Evolutionary conservation across 441 rosid genomes (phyloP).

Genomic region (Populus hybrid): DNA sequence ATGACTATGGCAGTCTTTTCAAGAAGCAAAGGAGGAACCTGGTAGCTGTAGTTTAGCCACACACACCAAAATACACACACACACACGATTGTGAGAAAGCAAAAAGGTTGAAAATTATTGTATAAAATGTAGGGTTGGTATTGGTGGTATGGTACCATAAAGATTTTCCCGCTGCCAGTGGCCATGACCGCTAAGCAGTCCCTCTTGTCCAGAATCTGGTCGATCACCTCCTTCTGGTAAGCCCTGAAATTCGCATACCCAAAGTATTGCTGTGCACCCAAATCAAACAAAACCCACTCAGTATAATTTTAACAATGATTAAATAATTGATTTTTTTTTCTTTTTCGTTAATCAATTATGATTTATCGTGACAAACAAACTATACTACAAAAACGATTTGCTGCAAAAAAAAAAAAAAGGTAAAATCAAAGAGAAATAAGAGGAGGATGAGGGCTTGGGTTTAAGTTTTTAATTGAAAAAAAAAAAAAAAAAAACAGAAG

Average conservation of each 20-base stretch:
- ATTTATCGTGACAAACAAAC: background rate
- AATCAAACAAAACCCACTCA: background rate
- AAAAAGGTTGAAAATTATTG: background rate
- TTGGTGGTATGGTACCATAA: conserved; percentile 29
- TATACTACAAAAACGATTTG: background rate
- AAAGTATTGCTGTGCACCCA: conserved; percentile 29
- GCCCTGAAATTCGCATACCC: conserved; percentile 41
- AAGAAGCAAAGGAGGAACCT: conserved; percentile 43
- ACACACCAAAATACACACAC: background rate
- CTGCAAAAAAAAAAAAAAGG: background rate
- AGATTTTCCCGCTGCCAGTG: conserved; percentile 55
- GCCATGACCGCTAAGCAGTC: conserved; percentile 56
- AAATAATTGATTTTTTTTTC: too few species aligned
- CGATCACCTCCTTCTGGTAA: conserved; percentile 45
- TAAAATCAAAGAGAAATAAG: background rate
- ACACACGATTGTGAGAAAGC: background rate
- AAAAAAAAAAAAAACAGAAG: too few species aligned
- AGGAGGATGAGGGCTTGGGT: background rate
- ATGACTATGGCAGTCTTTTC: conserved; percentile 40
- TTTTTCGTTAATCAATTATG: background rate
- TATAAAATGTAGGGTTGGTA: background rate
- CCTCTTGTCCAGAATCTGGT: conserved; percentile 28
- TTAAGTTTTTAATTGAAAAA: background rate
- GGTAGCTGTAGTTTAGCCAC: conserved; percentile 30
- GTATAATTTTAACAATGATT: background rate